A percentile compares a stretch with the other conserved stretches of the same genome.
These are phyloP conservation scores for Leccinum fibrillosum DNA, from an alignment of 768 basidiomycete genomes.

Conservation along the genomic window DNA sequence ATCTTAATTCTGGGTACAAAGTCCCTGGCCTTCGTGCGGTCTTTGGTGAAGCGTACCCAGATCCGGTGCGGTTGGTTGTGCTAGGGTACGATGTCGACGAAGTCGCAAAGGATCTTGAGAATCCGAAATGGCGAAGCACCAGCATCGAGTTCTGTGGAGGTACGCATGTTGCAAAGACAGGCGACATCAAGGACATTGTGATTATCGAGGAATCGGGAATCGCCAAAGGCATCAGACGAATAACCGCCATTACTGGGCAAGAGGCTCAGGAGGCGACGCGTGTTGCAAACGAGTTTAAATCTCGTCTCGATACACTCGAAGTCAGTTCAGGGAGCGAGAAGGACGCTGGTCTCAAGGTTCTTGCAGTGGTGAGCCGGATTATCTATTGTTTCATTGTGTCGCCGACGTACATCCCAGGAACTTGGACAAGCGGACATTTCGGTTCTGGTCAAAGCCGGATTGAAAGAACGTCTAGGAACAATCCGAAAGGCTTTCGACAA, in stretches of 20 bases:
- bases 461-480: constrained; percentile 68
- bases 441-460: constrained; percentile 71
- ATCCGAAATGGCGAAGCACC: constrained; percentile 86
- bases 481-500: constrained; percentile 85
- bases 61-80: constrained; percentile 93
- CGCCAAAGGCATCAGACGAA: constrained; percentile 94
- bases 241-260: constrained; percentile 91
- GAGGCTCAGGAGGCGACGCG: constrained; percentile 84
- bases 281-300: constrained; percentile 58
- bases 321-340: constrained; percentile 69
- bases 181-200: constrained; percentile 95
- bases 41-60: constrained; percentile 97
- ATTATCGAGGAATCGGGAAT: constrained; percentile 96
- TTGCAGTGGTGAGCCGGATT: constrained; percentile 57
- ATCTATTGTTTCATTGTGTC: neutral
- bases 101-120: constrained; percentile 79
- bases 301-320: constrained; percentile 61
- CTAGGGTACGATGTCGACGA: constrained; percentile 87
- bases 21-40: constrained; percentile 96
- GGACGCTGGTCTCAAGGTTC: constrained; percentile 82
- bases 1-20: constrained; percentile 71
- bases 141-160: constrained; percentile 99
- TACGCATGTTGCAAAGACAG: constrained; percentile 97
- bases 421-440: constrained; percentile 89
- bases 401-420: constrained; percentile 51